Base-by-base conservation (phyloP, 441 rosid species). In the Erysimum cheiri region DNA sequence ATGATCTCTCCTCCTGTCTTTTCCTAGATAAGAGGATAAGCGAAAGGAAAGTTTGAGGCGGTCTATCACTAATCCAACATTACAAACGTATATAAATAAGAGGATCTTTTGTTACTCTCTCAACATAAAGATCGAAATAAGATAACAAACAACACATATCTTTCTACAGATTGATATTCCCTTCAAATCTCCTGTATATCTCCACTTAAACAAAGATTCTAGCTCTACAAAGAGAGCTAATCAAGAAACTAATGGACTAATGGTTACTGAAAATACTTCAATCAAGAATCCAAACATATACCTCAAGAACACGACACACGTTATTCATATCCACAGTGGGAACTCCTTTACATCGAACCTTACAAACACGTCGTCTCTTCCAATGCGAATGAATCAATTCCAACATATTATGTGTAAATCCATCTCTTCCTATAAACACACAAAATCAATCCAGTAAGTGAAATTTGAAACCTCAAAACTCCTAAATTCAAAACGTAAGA, bases 331-430 rank as follows among this genome's bases (percentile, higher is more conserved):
- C 98, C 4, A 93, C 85, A 0, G 98, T 93, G 0, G 97, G 98
- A 73, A 93, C 86, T 43, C 98, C 98, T 65, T 88, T 85, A 67
- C 93, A 93, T 14, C 87, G 86, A 74, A 93, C 87, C 65, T 93
- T 93, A 67, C 96, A 85, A 36, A 93, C 90, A 19, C 87, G 83
- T 37, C 78, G 79, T 41, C 97, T 82, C 80, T 83, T 91, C 97
- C 97, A 93, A 78, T 93, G 98, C 2, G 82, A 52, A 75, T 91
- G 97, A 61, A 93, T 65, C 84, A 93, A 72, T 43, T 91, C 97
- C 89, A 93, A 80, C 98, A 93, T 93, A 52, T 91, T 93, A 79
- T 89, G 98, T 1, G 98, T 93, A 79, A 91, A 81, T 46, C 98
- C 98, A 72, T 93, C 98, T 64, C 98, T 88, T 14, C 98, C 97